These are phyloP conservation scores for Solanum hybrid DNA, from an alignment of 305 asterid genomes.

Conservation along the genomic window DNA sequence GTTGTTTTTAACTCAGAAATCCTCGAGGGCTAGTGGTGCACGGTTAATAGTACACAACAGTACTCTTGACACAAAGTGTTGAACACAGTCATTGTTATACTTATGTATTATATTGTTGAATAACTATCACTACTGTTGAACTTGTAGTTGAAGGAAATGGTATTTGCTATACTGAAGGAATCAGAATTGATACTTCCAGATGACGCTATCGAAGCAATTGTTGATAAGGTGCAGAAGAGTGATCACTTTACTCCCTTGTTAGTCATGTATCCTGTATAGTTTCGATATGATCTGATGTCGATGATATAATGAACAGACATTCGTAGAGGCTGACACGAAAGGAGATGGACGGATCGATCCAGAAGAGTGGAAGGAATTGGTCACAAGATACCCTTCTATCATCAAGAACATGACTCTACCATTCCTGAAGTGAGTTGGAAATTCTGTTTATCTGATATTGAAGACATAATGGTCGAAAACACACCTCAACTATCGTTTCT, in stretches of 20 bases:
- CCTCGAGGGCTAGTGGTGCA: not conserved
- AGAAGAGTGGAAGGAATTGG: constrained; percentile 73
- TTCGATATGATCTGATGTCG: not conserved
- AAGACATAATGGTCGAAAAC: not conserved
- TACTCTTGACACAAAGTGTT: not conserved
- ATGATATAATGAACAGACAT: constrained; percentile 31
- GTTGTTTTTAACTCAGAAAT: not conserved
- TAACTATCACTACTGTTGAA: not conserved
- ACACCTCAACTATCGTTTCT: not conserved
- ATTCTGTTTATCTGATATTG: not conserved
- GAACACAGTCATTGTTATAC: not conserved
- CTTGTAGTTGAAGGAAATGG: constrained; percentile 70
- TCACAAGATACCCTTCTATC: constrained; percentile 53
- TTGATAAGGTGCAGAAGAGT: constrained; percentile 53
- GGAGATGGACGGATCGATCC: constrained; percentile 66
- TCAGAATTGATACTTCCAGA: constrained; percentile 42
- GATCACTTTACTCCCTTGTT: not conserved
- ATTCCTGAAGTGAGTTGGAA: constrained; percentile 40
- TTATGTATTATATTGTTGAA: not conserved
- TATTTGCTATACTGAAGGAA: constrained; percentile 56
- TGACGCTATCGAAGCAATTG: constrained; percentile 60
- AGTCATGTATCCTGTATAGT: not conserved
- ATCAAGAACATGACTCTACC: constrained; percentile 84
- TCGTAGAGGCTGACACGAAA: constrained; percentile 57
- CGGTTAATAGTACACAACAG: not conserved